Conservation (phyloP, 495 filamentous ascomycete species). For the Filosporella fistucella region DNA sequence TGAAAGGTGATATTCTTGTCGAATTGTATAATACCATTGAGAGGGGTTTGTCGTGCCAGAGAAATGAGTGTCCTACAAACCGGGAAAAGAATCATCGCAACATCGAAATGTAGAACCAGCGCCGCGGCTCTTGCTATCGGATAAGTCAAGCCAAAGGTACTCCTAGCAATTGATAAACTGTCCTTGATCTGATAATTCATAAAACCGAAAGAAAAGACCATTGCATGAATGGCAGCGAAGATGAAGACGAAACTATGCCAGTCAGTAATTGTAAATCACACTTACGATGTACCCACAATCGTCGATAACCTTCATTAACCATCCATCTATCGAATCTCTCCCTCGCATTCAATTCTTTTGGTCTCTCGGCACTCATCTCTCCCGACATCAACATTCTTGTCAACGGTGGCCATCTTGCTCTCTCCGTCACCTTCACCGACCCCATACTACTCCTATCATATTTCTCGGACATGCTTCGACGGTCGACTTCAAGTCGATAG, state of each 20-base stretch:
- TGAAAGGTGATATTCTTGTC: constrained; percentile 82
- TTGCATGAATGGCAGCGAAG: constrained; percentile 60
- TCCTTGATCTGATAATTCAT: constrained; percentile 72
- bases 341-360: constrained; percentile 50
- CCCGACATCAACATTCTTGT: constrained; percentile 64
- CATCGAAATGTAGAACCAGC: constrained; percentile 69
- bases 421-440: constrained; percentile 46
- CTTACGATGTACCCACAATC: constrained; percentile 49
- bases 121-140: constrained; percentile 68
- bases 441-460: constrained; percentile 24
- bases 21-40: constrained; percentile 76
- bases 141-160: constrained; percentile 64
- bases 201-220: constrained; percentile 71
- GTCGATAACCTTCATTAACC: constrained; percentile 72
- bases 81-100: constrained; percentile 70
- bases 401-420: constrained; percentile 65
- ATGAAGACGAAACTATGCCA: constrained; percentile 59
- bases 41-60: constrained; percentile 65
- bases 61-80: constrained; percentile 78
- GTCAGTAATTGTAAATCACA: background rate
- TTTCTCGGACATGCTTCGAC: constrained; percentile 37
- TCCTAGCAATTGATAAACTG: constrained; percentile 54
- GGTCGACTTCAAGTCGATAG: constrained; percentile 23
- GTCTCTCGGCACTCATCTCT: constrained; percentile 61
- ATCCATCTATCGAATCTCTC: constrained; percentile 60